Percentiles rank a stretch among this genome's conserved stretches.
phyloP scores from a whole-genome alignment of 495 filamentous ascomycete species.

The Aspergillus indologenus region DNA sequence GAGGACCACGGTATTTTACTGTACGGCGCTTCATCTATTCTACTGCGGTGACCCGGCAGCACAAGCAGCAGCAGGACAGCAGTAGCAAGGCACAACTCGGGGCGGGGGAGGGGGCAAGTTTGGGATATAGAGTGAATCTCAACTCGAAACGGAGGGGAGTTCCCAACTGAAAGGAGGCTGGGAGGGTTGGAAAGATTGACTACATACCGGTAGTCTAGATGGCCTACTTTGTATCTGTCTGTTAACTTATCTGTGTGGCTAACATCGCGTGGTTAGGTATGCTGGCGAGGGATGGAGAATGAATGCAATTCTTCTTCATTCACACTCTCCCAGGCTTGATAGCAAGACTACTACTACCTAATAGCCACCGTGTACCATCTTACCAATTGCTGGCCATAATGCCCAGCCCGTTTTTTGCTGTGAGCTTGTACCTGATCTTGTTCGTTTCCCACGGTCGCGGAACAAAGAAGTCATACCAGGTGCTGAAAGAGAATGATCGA shows the following conservation, averaged over 20 bases:
- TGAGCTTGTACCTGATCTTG: neutral
- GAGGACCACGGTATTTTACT: neutral
- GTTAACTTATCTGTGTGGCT: neutral
- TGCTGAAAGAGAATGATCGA: neutral
- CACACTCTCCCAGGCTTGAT: too few relatives aligned
- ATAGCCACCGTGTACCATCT: neutral
- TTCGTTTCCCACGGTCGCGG: neutral
- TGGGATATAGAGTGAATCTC: neutral
- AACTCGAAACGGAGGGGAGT: neutral
- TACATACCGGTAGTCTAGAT: too few relatives aligned
- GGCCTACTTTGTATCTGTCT: too few relatives aligned
- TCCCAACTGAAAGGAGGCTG: too few relatives aligned
- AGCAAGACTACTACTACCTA: neutral
- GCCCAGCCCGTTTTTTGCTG: neutral
- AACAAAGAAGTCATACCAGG: neutral
- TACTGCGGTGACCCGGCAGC: neutral
- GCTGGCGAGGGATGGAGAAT: slow-evolving; percentile 24
- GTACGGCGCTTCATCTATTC: slow-evolving; percentile 3
- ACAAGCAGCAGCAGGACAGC: neutral
- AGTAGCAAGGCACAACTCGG: neutral
- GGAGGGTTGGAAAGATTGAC: too few relatives aligned
- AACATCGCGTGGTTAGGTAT: slow-evolving; percentile 11
- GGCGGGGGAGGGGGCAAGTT: neutral
- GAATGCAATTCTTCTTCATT: slow-evolving; percentile 11
- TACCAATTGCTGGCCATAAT: neutral